Base-by-base conservation (phyloP, 805 yeast genomes). In the Zygosaccharomyces bailii region DNA sequence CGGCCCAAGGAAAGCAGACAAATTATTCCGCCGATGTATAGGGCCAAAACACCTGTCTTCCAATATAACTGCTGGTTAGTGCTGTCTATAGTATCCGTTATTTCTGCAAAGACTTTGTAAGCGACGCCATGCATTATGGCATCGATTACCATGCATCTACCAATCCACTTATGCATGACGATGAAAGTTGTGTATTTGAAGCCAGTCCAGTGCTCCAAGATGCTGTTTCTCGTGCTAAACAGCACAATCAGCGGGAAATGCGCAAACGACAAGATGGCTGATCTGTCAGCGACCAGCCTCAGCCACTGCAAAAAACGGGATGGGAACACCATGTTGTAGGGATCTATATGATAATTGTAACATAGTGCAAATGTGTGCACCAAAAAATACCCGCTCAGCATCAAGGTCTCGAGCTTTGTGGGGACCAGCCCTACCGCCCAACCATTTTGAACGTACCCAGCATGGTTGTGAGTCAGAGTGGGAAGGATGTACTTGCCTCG, bases 221-320 rank as follows among this genome's bases (percentile, higher is more conserved):
- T 69, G 60, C 83, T 86, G 63, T 84, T 86, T 56, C 95, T 70
- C 7, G 88, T 85, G 5, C 86, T 83, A 59, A 86, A 81, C 27
- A 84, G 57, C 16, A 80, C 69, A 24, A 80, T 55, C 3, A 74
- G 52, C 0, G 93, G 91, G 48, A 81, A 52, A 33, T 69, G 68
- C 1, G 68, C 67, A 52, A 69, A 65, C 11, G 73, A 71, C 20
- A 74, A 50, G 4, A 74, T 74, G 1, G 78, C 80, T 0, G 74
- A 61, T 52, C 79, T 60, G 54, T 75, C 78, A 3, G 75, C 78
- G 4, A 65, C 45, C 24, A 68, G 56, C 50, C 64, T 31, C 58
- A 64, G 30, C 11, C 40, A 17, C 36, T 58, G 62, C 19, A 47
- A 27, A 1, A 20, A 18, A 13, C 42, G 49, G 2, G 53, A 31